These are phyloP conservation scores for Hansenula sp. DNA, from an alignment of 1,139 yeast species.

Conservation along the genomic window DNA sequence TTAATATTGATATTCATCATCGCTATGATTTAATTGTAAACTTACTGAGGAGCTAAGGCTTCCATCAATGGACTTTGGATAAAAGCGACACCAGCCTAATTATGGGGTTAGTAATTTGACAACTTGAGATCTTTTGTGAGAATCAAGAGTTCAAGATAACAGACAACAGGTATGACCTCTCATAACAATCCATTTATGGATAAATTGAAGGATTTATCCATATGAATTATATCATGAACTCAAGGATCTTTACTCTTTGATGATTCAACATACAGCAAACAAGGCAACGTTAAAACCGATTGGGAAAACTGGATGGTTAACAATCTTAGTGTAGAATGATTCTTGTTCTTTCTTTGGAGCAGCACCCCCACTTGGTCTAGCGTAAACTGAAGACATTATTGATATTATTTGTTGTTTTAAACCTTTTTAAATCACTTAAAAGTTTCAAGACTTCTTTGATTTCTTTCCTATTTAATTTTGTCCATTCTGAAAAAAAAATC, in stretches of 20 bases:
- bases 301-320: constrained; percentile 60
- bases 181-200: too few species aligned
- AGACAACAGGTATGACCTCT: too few species aligned
- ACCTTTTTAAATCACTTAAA: not conserved
- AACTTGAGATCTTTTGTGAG: too few species aligned
- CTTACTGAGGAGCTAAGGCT: constrained; percentile 67
- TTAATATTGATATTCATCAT: too few species aligned
- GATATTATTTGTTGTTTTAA: not conserved
- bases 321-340: constrained; percentile 48
- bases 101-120: constrained; percentile 5
- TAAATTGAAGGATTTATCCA: too few species aligned
- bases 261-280: constrained; percentile 41
- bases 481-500: not conserved
- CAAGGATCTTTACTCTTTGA: too few species aligned
- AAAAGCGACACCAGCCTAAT: constrained; percentile 62
- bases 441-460: not conserved
- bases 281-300: constrained; percentile 58
- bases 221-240: too few species aligned
- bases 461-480: too few species aligned
- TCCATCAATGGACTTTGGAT: constrained; percentile 80
- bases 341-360: constrained; percentile 24
- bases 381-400: constrained; percentile 14
- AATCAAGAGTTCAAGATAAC: too few species aligned
- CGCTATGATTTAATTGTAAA: too few species aligned
- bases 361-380: constrained; percentile 13